A percentile compares a stretch with the other conserved stretches of the same genome.
phyloP scores from a whole-genome alignment of 371 early-diverging fungal genomes.

The Choanephora cucurbitarum region DNA sequence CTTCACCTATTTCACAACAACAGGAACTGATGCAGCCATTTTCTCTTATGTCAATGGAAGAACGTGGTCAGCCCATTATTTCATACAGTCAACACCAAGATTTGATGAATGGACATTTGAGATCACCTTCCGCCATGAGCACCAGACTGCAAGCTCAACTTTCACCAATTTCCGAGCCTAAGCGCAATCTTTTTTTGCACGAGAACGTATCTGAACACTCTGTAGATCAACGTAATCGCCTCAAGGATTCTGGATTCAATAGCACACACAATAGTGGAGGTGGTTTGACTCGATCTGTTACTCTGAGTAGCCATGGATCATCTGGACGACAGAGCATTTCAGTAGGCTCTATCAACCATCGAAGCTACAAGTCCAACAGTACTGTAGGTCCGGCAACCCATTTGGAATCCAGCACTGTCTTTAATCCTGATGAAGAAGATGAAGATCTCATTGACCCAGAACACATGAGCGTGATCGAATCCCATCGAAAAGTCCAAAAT shows the following conservation, averaged over 20 bases:
- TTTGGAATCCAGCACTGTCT: background rate
- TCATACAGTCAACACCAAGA: background rate
- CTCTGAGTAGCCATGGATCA: slow-evolving; percentile 14
- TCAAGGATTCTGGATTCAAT: slow-evolving; percentile 32
- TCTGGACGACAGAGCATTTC: slow-evolving; percentile 5
- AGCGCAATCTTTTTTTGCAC: background rate
- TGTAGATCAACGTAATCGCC: slow-evolving; percentile 2
- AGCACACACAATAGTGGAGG: slow-evolving; percentile 9
- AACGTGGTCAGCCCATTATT: background rate
- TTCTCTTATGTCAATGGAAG: slow-evolving; percentile 14
- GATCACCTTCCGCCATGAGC: slow-evolving; percentile 8
- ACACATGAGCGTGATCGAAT: slow-evolving; percentile 24
- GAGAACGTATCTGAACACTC: slow-evolving; percentile 15
- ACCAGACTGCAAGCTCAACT: background rate
- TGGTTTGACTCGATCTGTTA: slow-evolving; percentile 2
- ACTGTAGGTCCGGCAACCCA: too few species aligned
- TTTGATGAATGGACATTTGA: too few species aligned
- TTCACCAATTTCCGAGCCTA: too few species aligned
- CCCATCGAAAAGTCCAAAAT: slow-evolving; percentile 1
- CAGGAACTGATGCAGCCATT: slow-evolving; percentile 9
- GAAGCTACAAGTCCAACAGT: background rate
- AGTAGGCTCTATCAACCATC: background rate
- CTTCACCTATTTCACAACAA: slow-evolving; percentile 1
- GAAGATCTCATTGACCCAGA: slow-evolving; percentile 52
- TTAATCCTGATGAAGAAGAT: slow-evolving; percentile 36